phyloP scores from a whole-genome alignment of 2,329 filamentous ascomycete genomes.

The Fusarium euwallaceae region DNA sequence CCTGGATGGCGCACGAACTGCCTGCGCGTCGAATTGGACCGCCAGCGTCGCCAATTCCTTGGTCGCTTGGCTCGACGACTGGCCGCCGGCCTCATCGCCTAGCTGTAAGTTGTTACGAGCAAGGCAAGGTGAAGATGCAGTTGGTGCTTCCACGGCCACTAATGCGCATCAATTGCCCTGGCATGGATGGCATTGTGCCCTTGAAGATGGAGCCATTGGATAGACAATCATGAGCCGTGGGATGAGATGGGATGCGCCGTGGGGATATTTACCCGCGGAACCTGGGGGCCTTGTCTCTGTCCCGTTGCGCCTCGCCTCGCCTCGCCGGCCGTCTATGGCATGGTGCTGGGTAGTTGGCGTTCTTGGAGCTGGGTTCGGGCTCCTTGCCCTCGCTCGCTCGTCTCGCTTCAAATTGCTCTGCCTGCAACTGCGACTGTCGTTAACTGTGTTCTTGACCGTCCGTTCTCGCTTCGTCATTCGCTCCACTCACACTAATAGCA shows the following conservation, averaged over 20 bases:
- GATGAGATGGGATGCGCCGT: slow-evolving; percentile 19
- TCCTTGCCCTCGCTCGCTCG: neutral
- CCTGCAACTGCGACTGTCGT: neutral
- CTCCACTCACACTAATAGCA: slow-evolving; percentile 24
- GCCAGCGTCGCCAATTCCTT: slow-evolving; percentile 24
- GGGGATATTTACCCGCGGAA: slow-evolving; percentile 22
- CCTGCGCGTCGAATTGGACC: neutral
- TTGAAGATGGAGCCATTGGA: slow-evolving; percentile 14
- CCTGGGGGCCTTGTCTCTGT: slow-evolving; percentile 20
- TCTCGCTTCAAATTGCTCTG: slow-evolving; percentile 11
- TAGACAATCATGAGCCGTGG: slow-evolving; percentile 6
- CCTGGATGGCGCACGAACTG: slow-evolving; percentile 32
- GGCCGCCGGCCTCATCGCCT: slow-evolving; percentile 21
- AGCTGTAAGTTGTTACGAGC: slow-evolving; percentile 14
- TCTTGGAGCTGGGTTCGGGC: slow-evolving; percentile 20
- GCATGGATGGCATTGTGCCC: slow-evolving; percentile 9
- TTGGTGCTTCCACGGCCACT: slow-evolving; percentile 34
- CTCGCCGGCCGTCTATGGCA: slow-evolving; percentile 5
- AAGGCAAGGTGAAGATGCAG: slow-evolving; percentile 25
- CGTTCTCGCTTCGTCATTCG: slow-evolving; percentile 7
- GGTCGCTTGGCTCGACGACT: slow-evolving; percentile 5
- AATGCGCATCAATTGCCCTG: slow-evolving; percentile 39
- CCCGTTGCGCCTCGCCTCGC: slow-evolving; percentile 20
- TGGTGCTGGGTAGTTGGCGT: slow-evolving; percentile 1
- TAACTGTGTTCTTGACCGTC: slow-evolving; percentile 6